Conservation (phyloP, 306 rosid genomes). For the apple (Malus domestica) region ASM211411v1 NC_041796.1:1509001-1509500, state of each 20-base stretch:
- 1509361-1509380: background rate
- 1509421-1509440: background rate
- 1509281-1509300: background rate
- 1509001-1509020: background rate
- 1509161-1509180: background rate
- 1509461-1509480: background rate
- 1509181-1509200: background rate
- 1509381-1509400: background rate
- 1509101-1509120: background rate
- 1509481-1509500: background rate
- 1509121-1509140: too few relatives aligned
- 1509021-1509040: background rate
- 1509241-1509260: background rate
- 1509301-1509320: background rate
- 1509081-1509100: background rate
- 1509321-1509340: background rate
- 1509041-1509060: conserved; percentile 1
- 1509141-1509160: background rate
- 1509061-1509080: background rate
- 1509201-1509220: background rate
- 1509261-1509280: background rate
- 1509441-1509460: background rate
- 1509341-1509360: background rate
- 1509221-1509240: background rate
- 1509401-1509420: conserved; percentile 2